Base-by-base conservation (phyloP, 768 basidiomycete species). In the Hypsizygus marmoreus region DNA sequence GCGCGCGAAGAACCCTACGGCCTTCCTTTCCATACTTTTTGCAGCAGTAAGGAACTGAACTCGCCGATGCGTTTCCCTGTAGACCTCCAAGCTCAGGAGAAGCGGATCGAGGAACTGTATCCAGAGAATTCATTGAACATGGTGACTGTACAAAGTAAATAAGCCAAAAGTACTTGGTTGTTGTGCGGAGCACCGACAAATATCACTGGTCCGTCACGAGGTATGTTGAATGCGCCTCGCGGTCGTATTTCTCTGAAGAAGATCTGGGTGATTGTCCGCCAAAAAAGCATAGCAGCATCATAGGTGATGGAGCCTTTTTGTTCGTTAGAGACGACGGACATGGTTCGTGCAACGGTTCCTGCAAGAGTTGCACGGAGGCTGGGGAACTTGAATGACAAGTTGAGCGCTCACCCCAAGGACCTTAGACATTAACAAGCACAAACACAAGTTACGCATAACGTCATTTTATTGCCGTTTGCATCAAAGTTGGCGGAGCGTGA, bases 241-340 rank as follows among this genome's bases (percentile, higher is more conserved):
- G 94, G 91, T 47, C 95, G 79, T 58, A 97, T 86, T 70, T 98
- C 95, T 55, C 95, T 76, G 73, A 98, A 98, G 77, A 98, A 98
- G 56, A 98, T 84, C 68, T 89, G 89, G 53, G 89, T 91, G 46
- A 95, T 78, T 2, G 78, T 72, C 46, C 87, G 72, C 91, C 90
- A 95, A 68, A 95, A 91, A 36, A 88, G 62, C 65, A 95, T 81
- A 30, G 83, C 82, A 20, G 81, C 73, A 61, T 93, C 88, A 62
- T 93, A 94, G 43, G 67, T 55, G 13, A 74, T 34, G 17, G 70
- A 54, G 17, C 55, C 51, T 45, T 58, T 49, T 44, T 50, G 34
- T 20, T 39, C 34, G n/a, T 50, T 28, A 35, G 40, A 22, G n/a
- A 49, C 44, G 13, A 45, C 41, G 16, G 48, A 35, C 64, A 69